Percentiles rank a stretch among this genome's conserved stretches.
phyloP scores from a whole-genome alignment of 1,284 basidiomycete species.

The Thelephora terrestris region DNA sequence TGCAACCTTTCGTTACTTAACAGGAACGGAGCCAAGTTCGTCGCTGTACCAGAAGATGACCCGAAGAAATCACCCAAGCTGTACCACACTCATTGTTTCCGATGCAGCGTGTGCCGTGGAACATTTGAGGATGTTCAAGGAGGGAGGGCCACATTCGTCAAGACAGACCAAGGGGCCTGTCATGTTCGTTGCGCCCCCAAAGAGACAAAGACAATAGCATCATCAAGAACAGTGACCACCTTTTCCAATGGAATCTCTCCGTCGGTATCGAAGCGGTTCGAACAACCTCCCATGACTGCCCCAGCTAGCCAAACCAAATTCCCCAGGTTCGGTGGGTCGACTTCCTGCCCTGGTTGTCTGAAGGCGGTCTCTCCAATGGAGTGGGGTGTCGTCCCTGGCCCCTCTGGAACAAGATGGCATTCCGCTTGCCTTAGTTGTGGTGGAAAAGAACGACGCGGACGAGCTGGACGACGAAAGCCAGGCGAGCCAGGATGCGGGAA shows the following conservation, averaged over 20 bases:
- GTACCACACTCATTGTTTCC: constrained; percentile 68
- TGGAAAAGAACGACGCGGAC: constrained; percentile 40
- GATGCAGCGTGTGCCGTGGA: constrained; percentile 53
- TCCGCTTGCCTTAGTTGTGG: constrained; percentile 67
- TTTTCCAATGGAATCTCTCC: constrained; percentile 10
- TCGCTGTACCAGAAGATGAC: constrained; percentile 51
- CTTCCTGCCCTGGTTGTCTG: constrained; percentile 60
- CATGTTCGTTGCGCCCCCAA: constrained; percentile 63
- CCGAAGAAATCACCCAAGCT: constrained; percentile 34
- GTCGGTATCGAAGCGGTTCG: constrained; percentile 35
- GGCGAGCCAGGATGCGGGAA: constrained; percentile 70
- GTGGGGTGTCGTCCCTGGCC: constrained; percentile 70
- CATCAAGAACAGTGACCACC: constrained; percentile 16
- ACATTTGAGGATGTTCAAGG: constrained; percentile 49
- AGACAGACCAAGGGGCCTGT: constrained; percentile 52
- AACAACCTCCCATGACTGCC: constrained; percentile 32
- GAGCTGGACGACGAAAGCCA: constrained; percentile 33
- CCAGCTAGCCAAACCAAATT: constrained; percentile 30
- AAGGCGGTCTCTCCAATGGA: constrained; percentile 72
- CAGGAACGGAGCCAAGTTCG: constrained; percentile 45
- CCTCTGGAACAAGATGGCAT: constrained; percentile 72
- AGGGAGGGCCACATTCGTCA: constrained; percentile 59
- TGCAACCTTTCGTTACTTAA: constrained; percentile 51
- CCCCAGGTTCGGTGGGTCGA: constrained; percentile 57
- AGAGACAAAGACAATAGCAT: constrained; percentile 26